These are phyloP conservation scores for Polyplosphaeria fusca DNA, from an alignment of 495 filamentous ascomycete species.

Conservation along the genomic window DNA sequence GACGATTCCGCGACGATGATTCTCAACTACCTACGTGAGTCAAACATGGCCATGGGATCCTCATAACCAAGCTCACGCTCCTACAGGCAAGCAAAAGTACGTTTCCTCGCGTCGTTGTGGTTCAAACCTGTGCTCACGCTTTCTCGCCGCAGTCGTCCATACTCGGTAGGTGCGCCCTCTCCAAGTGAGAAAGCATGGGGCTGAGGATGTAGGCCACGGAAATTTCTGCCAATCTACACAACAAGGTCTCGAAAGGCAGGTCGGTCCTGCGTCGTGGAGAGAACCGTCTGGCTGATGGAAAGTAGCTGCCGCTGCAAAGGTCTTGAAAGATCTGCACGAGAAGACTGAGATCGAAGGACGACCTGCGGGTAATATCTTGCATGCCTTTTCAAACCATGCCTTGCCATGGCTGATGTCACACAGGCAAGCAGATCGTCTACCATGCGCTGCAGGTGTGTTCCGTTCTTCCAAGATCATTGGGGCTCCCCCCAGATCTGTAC, in stretches of 20 bases:
- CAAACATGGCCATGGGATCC: background rate
- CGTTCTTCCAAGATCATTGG: background rate
- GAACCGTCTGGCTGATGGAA: background rate
- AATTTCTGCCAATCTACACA: slow-evolving; percentile 63
- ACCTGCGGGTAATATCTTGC: slow-evolving; percentile 48
- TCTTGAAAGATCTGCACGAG: slow-evolving; percentile 62
- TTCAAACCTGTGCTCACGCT: background rate
- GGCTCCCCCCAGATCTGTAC: slow-evolving; percentile 1
- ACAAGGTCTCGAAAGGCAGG: slow-evolving; percentile 62
- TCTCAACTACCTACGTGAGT: slow-evolving; percentile 59
- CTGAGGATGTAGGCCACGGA: slow-evolving; percentile 55
- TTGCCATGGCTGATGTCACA: background rate
- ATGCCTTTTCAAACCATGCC: background rate
- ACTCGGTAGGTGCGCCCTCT: slow-evolving; percentile 50
- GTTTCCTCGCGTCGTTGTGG: slow-evolving; percentile 6
- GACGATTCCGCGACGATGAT: slow-evolving; percentile 48
- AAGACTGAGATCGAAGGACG: slow-evolving; percentile 57
- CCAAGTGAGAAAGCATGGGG: background rate
- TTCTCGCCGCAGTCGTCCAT: slow-evolving; percentile 51
- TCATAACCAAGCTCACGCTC: background rate
- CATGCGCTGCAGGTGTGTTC: slow-evolving; percentile 52
- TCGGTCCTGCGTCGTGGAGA: background rate
- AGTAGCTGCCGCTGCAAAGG: slow-evolving; percentile 59
- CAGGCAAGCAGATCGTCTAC: slow-evolving; percentile 64
- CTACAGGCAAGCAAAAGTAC: slow-evolving; percentile 57